Evolutionary conservation across 805 yeast species (phyloP).

Genomic region (Yarrowia yakushimensis): DNA sequence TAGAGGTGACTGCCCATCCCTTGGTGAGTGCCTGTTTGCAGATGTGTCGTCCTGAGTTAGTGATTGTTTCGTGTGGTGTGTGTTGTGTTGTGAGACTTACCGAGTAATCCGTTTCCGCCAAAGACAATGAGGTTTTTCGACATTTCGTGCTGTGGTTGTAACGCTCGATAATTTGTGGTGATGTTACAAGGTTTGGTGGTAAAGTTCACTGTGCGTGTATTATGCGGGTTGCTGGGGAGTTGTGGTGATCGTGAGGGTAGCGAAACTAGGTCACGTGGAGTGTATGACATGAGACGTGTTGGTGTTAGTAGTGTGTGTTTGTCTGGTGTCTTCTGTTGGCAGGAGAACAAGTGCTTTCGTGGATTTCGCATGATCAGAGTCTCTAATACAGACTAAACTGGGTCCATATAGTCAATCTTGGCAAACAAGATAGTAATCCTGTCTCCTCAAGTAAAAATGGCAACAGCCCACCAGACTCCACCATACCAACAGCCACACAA

Average conservation of each 20-base stretch:
- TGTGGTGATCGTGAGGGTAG: not conserved
- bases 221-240: not conserved
- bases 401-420: too few relatives aligned
- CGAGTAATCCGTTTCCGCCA: constrained; percentile 86
- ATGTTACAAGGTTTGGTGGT: not conserved
- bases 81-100: constrained; percentile 29
- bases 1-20: constrained; percentile 64
- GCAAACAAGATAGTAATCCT: too few relatives aligned
- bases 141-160: not conserved
- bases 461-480: too few relatives aligned
- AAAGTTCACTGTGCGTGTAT: not conserved
- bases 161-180: not conserved
- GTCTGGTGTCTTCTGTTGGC: too few relatives aligned
- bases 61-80: not conserved
- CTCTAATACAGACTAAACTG: too few relatives aligned
- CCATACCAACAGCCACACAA: too few relatives aligned
- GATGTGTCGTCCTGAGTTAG: constrained; percentile 51
- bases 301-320: too few relatives aligned
- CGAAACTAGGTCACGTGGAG: too few relatives aligned
- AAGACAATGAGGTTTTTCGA: constrained; percentile 53
- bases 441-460: too few relatives aligned
- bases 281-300: too few relatives aligned
- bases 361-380: too few relatives aligned
- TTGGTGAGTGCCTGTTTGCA: constrained; percentile 62
- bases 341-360: too few relatives aligned